Conservation (phyloP, 371 early-diverging fungal genomes). For the Zopfochytrium polystomum region DNA sequence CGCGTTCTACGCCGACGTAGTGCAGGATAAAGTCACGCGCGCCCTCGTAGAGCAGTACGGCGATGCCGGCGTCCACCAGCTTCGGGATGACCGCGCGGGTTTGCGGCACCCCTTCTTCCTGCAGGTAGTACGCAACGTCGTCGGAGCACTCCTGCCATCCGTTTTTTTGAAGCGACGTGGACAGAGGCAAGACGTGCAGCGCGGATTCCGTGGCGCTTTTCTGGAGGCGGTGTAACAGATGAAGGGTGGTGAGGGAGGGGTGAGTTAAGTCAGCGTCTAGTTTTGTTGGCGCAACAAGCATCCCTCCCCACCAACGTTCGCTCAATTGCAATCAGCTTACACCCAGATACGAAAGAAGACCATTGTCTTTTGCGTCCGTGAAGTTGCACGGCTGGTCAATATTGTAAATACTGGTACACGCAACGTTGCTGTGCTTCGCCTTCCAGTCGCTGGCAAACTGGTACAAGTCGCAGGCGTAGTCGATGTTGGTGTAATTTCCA, state of each 20-base stretch:
- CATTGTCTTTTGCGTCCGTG: neutral
- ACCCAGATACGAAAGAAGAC: neutral
- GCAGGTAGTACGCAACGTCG: too few species aligned
- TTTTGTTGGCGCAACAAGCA: too few species aligned
- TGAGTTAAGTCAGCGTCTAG: too few species aligned
- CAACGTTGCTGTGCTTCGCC: neutral
- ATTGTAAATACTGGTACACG: neutral
- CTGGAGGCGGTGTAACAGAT: too few species aligned
- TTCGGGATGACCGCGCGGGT: slow-evolving; percentile 32
- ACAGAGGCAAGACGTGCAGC: too few species aligned
- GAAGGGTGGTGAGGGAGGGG: too few species aligned
- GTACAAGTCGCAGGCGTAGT: neutral
- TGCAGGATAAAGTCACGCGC: slow-evolving; percentile 45
- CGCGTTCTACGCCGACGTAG: slow-evolving; percentile 39
- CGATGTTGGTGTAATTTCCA: neutral
- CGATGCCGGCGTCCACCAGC: slow-evolving; percentile 29
- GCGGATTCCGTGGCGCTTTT: too few species aligned
- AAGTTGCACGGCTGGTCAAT: neutral
- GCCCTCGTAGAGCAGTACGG: slow-evolving; percentile 43
- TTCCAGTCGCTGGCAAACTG: neutral
- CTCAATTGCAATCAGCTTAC: too few species aligned
- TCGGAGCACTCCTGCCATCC: too few species aligned
- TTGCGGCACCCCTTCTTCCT: too few species aligned
- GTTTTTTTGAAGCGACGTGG: too few species aligned
- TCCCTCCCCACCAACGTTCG: too few species aligned